Percentiles rank a stretch among this genome's conserved stretches.
These are phyloP conservation scores for Alternaria longipes DNA, from an alignment of 2,329 filamentous ascomycete species.

Conservation along the genomic window DNA sequence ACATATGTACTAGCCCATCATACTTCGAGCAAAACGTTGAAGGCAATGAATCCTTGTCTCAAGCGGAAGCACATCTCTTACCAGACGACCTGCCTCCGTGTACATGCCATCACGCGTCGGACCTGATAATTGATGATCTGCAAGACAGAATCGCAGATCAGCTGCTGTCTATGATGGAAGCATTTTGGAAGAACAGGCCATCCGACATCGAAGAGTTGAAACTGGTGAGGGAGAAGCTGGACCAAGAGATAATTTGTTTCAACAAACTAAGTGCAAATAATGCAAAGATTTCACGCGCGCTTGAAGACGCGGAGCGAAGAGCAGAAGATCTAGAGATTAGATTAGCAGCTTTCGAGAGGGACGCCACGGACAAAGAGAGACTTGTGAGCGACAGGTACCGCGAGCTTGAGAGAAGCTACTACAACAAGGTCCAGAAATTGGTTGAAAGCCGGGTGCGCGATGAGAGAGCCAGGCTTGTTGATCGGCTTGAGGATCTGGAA, in stretches of 20 bases:
- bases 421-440: background rate
- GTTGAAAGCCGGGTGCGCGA: background rate
- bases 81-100: background rate
- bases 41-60: background rate
- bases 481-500: background rate
- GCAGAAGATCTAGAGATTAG: background rate
- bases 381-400: background rate
- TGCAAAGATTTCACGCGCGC: background rate
- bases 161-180: background rate
- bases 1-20: background rate
- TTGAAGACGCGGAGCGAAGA: background rate
- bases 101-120: no score
- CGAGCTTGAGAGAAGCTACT: background rate
- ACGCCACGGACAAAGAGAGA: background rate
- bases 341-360: background rate
- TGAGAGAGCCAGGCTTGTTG: constrained; percentile 2
- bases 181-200: background rate
- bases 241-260: background rate
- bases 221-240: no score
- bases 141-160: background rate
- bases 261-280: background rate
- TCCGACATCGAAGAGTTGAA: background rate
- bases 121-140: background rate
- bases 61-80: background rate
- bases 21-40: background rate